These are phyloP conservation scores for Quercus mongolica DNA, from an alignment of 306 rosid species.

Conservation along the genomic window DNA sequence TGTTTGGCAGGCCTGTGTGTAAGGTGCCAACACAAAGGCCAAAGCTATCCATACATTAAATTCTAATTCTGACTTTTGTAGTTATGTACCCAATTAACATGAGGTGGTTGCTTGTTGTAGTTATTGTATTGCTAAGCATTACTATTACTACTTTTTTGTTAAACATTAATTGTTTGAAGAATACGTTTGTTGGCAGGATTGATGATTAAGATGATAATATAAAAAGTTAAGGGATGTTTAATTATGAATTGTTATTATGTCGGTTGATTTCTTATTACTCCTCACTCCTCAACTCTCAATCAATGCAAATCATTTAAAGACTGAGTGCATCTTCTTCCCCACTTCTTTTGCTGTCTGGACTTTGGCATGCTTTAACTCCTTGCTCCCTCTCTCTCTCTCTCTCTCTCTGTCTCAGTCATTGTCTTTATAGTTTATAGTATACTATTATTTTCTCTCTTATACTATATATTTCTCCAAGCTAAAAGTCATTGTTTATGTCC, in stretches of 20 bases:
- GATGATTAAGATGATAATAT: not conserved
- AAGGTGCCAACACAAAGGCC: no score
- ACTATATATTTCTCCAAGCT: not conserved
- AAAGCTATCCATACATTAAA: not conserved
- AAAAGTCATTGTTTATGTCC: not conserved
- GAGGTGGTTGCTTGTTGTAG: not conserved
- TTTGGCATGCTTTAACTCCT: constrained; percentile 2
- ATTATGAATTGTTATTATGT: constrained; percentile 34
- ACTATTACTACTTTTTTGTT: not conserved
- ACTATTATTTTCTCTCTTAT: no score
- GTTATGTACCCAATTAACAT: not conserved
- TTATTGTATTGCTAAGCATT: no score
- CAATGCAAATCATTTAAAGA: constrained; percentile 44
- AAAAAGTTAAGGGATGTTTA: constrained; percentile 20
- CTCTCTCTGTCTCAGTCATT: not conserved
- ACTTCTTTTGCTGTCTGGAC: not conserved
- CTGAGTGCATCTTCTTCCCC: constrained; percentile 17
- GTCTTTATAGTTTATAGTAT: not conserved
- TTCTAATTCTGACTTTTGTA: not conserved
- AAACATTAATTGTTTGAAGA: constrained; percentile 21
- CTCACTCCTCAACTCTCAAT: constrained; percentile 20
- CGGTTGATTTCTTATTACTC: constrained; percentile 36
- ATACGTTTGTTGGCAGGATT: constrained; percentile 25
- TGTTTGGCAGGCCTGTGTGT: no score
- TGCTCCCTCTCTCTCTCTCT: not conserved